Evolutionary conservation across 2,329 filamentous ascomycete genomes (phyloP), one percentile per base, ranked within the genome.

Genomic region (Alternaria panax): DNA sequence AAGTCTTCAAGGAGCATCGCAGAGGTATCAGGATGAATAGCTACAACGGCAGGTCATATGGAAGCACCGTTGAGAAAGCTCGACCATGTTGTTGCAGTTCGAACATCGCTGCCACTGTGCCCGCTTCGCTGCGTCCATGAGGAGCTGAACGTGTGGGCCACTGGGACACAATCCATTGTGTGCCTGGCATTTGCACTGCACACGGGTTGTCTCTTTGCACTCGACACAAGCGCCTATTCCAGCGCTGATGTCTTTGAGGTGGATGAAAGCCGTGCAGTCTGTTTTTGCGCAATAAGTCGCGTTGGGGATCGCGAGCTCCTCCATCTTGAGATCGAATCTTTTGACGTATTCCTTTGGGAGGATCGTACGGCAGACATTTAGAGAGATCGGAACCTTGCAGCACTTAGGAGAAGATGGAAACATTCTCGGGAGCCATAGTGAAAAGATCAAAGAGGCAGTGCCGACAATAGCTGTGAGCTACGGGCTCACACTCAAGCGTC

Each of bases 321-420:
- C 60, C 1, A 43, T 52, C 20, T 65, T 69, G 9, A 64, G 20
- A 20, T 69, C 60, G 7, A 65, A 70, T 0, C 60, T 36, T 14
- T 58, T 63, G 11, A 66, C 25, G 0, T 64, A 24, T 8, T 60
- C 51, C 25, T 55, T 55, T 0, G 64, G 52, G 7, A 69, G 42
- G 3, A 68, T 41, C 9, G 30, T 27, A 16, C 54, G 51, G 48
- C 64, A 67, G 0, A 48, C 46, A 0, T 63, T 53, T 1, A 72
- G 47, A 5, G 68, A 55, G 20, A 75, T 70, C 0, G 43, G 59
- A 5, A 57, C 9, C 7, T 53, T 52, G 47, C 66, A 73, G 51
- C 66, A 75, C 63, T 32, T 65, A 0, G 68, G 69, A 3, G 34
- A 75, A 75, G 1, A 71, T 60, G 1, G 54, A 45, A 1, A 63